Base-by-base conservation (phyloP, 2,329 filamentous ascomycete species). In the Microdochium nivale region DNA sequence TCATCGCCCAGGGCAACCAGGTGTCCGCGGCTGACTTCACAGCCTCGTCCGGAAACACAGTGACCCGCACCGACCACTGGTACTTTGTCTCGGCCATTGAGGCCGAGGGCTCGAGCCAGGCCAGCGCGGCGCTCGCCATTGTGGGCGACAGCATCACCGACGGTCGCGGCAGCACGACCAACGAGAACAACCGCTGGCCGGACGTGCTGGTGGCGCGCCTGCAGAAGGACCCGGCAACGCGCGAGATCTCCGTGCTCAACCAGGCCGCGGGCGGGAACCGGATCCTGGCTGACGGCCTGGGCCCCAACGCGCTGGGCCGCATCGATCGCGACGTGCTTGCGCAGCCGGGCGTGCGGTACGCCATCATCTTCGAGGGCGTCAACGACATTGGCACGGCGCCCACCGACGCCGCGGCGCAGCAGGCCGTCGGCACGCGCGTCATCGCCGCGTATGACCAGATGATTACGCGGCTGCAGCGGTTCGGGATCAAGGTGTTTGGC, bases 81-180 rank as follows among this genome's bases (percentile, higher is more conserved):
- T 85, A 81, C 65, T 81, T 83, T 55, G 66, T 84, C 58, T 78
- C 74, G 33, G 73, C 73, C 3, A 62, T 86, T 9, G 79, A 84
- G 62, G 80, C 72, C n/a, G 76, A 71, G 67, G 64, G 73, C 0
- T 69, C 73, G 0, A 56, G 60, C 0, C 47, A 60, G 14, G 47
- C 52, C 2, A 67, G 70, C 48, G 63, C 68, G 40, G 70, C 75
- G 1, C 71, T 85, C 32, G 75, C 72, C 21, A 73, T 86, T 24
- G 68, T 86, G 1, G 83, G 83, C n/a, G 83, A 87, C 63, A 81
- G 77, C 59, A 83, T 86, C 60, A 85, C 81, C 3, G 83, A 86
- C 59, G 83, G 83, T 11, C 72, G 80, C 25, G 80, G 80, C 44
- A 81, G 75, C 53, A 78, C 76, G 27, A 79, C 76, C 19, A 77